These are phyloP conservation scores for Solanum dulcamara DNA, from an alignment of 257 asterid genomes.

Conservation along the genomic window DNA sequence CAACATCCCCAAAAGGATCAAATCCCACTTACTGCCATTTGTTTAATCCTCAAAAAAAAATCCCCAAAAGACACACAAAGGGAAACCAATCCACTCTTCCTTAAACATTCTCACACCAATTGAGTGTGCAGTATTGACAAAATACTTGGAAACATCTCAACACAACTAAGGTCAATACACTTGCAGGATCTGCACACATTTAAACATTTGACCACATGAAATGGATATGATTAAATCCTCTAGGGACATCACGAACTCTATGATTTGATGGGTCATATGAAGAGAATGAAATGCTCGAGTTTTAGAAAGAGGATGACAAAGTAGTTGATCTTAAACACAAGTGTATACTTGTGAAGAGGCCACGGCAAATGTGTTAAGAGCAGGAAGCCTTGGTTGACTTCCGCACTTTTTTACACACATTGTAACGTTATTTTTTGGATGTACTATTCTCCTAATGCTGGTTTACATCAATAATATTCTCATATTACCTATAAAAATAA, in stretches of 20 bases:
- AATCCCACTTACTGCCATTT: background rate
- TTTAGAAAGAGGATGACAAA: background rate
- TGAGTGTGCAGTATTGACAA: background rate
- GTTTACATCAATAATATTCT: background rate
- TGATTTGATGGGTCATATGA: background rate
- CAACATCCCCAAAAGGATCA: background rate
- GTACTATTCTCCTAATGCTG: background rate
- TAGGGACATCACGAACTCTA: background rate
- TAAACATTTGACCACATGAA: background rate
- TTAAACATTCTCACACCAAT: background rate
- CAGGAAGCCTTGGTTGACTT: background rate
- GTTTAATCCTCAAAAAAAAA: background rate
- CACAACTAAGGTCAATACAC: background rate
- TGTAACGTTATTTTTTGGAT: background rate
- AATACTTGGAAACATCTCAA: background rate
- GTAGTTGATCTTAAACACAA: background rate
- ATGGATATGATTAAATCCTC: background rate
- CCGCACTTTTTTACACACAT: background rate
- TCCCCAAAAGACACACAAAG: background rate
- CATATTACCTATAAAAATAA: background rate
- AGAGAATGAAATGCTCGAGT: background rate
- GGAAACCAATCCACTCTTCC: background rate
- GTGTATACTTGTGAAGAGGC: background rate
- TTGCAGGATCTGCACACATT: background rate
- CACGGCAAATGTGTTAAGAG: background rate